Evolutionary conservation across 2,329 filamentous ascomycete species (phyloP).

Genomic region (Fusarium sulawesiense): DNA sequence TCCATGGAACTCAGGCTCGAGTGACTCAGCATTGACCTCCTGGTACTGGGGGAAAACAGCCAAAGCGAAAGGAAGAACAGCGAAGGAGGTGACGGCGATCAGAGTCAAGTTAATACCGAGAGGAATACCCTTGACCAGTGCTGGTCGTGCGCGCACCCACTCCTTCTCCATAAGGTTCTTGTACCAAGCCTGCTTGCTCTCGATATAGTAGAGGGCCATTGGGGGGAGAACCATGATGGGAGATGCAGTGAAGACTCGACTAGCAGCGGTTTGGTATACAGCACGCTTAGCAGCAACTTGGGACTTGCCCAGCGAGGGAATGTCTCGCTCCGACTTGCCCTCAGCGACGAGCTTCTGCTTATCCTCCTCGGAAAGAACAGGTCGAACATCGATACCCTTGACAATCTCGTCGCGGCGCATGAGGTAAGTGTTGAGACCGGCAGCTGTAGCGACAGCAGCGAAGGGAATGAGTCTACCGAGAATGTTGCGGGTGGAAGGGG

Average conservation of each 20-base stretch:
- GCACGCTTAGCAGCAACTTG: slow-evolving; percentile 88
- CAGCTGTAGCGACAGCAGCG: slow-evolving; percentile 91
- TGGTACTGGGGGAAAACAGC: slow-evolving; percentile 94
- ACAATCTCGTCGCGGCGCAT: slow-evolving; percentile 98
- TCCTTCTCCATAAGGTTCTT: slow-evolving; percentile 66
- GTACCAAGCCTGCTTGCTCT: slow-evolving; percentile 62
- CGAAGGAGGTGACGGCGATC: slow-evolving; percentile 87
- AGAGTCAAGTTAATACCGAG: slow-evolving; percentile 87
- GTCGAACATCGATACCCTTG: slow-evolving; percentile 91
- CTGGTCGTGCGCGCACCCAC: slow-evolving; percentile 83
- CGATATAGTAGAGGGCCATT: slow-evolving; percentile 83
- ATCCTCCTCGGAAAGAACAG: slow-evolving; percentile 77
- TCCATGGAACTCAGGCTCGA: slow-evolving; percentile 90
- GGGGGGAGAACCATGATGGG: slow-evolving; percentile 98
- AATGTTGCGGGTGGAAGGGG: slow-evolving; percentile 78
- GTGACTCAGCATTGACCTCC: slow-evolving; percentile 75
- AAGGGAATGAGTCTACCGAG: slow-evolving; percentile 93
- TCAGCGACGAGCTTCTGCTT: slow-evolving; percentile 66
- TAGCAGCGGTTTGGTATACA: slow-evolving; percentile 91
- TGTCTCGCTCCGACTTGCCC: slow-evolving; percentile 72
- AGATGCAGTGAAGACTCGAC: slow-evolving; percentile 90
- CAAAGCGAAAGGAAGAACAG: slow-evolving; percentile 88
- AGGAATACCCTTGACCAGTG: slow-evolving; percentile 66
- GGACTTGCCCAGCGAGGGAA: slow-evolving; percentile 83
- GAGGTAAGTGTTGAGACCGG: slow-evolving; percentile 93